These are phyloP conservation scores for Cryptosporidium xiaoi DNA, from an alignment of 169 alveolate species.

Conservation along the genomic window DNA sequence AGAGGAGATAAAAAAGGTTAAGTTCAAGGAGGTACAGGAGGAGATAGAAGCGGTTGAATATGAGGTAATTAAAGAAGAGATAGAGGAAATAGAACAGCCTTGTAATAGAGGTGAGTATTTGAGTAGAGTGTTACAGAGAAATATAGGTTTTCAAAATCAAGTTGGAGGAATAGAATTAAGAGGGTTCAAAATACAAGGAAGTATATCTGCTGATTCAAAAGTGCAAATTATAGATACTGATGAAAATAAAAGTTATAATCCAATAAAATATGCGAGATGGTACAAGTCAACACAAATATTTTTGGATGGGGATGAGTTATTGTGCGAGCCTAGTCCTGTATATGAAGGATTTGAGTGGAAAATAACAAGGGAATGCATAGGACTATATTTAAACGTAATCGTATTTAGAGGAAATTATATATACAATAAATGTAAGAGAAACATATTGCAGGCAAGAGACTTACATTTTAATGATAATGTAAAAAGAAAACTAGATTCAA, in stretches of 20 bases:
- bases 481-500: not conserved
- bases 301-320: conserved; percentile 16
- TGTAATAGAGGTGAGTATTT: conserved; percentile 46
- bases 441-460: conserved; percentile 48
- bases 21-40: conserved; percentile 54
- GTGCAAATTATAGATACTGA: conserved; percentile 27
- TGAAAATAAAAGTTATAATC: conserved; percentile 33
- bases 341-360: conserved; percentile 72
- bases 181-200: conserved; percentile 38
- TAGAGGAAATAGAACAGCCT: conserved; percentile 49
- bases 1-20: conserved; percentile 56
- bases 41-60: conserved; percentile 54
- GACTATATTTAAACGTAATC: conserved; percentile 37
- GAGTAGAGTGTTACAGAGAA: conserved; percentile 13
- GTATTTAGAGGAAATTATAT: conserved; percentile 25
- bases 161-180: not conserved
- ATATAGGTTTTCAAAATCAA: not conserved
- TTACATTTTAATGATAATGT: conserved; percentile 41
- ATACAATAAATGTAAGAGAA: not conserved
- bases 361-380: conserved; percentile 45
- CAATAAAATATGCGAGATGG: conserved; percentile 61
- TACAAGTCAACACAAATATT: conserved; percentile 14
- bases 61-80: conserved; percentile 28
- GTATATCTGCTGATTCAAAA: conserved; percentile 54
- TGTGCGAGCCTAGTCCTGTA: conserved; percentile 27